Evolutionary conservation across 2,329 filamentous ascomycete species (phyloP).

Genomic region (Microsporum canis): DNA sequence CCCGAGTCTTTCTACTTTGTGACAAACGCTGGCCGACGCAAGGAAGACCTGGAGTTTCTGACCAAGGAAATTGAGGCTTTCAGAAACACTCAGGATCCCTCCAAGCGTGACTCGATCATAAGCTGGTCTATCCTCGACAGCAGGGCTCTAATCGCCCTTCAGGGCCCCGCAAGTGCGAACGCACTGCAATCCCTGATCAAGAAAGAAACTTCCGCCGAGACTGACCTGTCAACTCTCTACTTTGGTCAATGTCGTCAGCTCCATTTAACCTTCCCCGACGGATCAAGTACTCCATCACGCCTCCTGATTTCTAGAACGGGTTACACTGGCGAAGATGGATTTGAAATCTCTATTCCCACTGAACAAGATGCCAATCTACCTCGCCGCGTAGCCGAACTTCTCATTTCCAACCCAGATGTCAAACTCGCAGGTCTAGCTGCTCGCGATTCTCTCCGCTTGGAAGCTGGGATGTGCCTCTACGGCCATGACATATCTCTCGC

Average conservation of each 20-base stretch:
- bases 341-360: slow-evolving; percentile 79
- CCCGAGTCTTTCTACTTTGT: slow-evolving; percentile 78
- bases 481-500: slow-evolving; percentile 88
- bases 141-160: slow-evolving; percentile 74
- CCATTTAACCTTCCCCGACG: slow-evolving; percentile 49
- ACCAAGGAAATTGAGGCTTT: slow-evolving; percentile 54
- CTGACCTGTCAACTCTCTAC: slow-evolving; percentile 56
- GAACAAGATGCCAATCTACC: slow-evolving; percentile 44
- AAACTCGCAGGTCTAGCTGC: slow-evolving; percentile 81
- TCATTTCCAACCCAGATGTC: slow-evolving; percentile 56
- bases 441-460: slow-evolving; percentile 80
- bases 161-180: slow-evolving; percentile 66
- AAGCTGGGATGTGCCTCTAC: slow-evolving; percentile 99
- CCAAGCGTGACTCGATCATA: slow-evolving; percentile 40
- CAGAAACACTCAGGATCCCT: slow-evolving; percentile 41
- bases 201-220: slow-evolving; percentile 32
- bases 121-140: slow-evolving; percentile 59
- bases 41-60: slow-evolving; percentile 76
- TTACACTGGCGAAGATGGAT: slow-evolving; percentile 96
- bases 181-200: slow-evolving; percentile 55
- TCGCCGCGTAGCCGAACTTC: slow-evolving; percentile 50
- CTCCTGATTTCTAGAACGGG: slow-evolving; percentile 76
- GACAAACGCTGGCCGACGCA: slow-evolving; percentile 83
- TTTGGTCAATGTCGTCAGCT: slow-evolving; percentile 68
- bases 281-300: slow-evolving; percentile 40